Conservation (phyloP, 495 filamentous ascomycete species). For the Penicillium lividum region DNA sequence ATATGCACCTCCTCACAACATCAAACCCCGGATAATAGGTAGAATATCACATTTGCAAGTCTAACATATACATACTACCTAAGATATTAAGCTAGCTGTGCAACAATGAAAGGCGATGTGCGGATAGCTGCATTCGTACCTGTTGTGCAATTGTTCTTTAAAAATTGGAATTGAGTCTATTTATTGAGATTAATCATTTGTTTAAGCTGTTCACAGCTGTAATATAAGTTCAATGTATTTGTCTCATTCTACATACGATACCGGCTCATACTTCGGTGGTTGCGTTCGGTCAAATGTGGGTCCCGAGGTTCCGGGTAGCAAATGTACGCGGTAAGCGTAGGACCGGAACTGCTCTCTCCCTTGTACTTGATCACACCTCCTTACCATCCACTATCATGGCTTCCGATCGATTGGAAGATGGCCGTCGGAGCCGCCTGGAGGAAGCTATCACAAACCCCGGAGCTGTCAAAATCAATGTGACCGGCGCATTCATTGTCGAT, state of each 20-base stretch:
- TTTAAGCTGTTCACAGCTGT: background rate
- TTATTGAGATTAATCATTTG: no score
- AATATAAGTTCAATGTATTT: no score
- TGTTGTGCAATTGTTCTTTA: no score
- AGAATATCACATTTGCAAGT: no score
- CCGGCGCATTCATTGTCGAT: conserved; percentile 94
- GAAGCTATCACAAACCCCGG: conserved; percentile 81
- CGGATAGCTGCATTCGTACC: no score
- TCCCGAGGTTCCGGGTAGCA: conserved; percentile 37
- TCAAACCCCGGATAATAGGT: no score
- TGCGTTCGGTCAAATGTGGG: conserved; percentile 6
- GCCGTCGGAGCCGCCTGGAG: conserved; percentile 47
- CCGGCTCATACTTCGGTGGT: conserved; percentile 19
- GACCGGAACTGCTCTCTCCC: conserved; percentile 29
- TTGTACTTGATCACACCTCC: conserved; percentile 2
- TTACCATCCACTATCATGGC: conserved; percentile 17
- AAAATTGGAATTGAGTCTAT: no score
- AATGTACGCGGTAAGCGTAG: conserved; percentile 53
- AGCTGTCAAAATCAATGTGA: conserved; percentile 88
- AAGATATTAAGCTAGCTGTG: no score
- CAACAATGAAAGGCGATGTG: no score
- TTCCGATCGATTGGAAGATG: conserved; percentile 20
- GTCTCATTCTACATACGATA: background rate
- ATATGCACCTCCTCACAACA: no score
- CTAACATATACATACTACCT: no score